Percentiles rank a stretch among this genome's conserved stretches.
Conservation (phyloP, 352 stramenopile genomes). For the Pythium aristosporum region DNA sequence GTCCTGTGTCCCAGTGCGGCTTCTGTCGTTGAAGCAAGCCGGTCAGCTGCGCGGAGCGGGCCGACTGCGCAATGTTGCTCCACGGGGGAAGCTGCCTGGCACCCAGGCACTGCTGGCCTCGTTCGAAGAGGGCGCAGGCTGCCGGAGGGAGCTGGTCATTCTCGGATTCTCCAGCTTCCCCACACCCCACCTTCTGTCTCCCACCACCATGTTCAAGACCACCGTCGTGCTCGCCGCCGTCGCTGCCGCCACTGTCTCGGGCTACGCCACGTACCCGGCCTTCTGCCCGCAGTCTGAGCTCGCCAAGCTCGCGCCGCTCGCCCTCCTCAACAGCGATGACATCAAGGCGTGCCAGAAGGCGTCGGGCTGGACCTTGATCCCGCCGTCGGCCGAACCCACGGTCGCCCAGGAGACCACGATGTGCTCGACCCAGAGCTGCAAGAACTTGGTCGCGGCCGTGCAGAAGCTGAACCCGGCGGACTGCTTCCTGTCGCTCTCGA, state of each 20-base stretch:
- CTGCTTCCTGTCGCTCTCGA: constrained; percentile 31
- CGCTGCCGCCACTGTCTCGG: constrained; percentile 14
- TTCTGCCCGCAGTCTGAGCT: constrained; percentile 20
- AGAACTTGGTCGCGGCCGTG: constrained; percentile 30
- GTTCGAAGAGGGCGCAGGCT: not conserved
- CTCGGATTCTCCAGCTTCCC: constrained; percentile 24
- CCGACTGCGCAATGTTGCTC: too few species aligned
- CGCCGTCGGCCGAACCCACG: constrained; percentile 29
- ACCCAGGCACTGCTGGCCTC: not conserved
- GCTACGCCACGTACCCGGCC: constrained; percentile 13
- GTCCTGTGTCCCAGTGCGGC: too few species aligned
- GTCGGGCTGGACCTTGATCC: constrained; percentile 35
- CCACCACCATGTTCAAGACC: constrained; percentile 26
- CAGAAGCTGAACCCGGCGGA: constrained; percentile 22
- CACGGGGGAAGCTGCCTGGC: not conserved
- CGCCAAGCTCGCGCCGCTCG: constrained; percentile 19
- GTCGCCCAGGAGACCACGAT: constrained; percentile 28
- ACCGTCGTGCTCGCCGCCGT: constrained; percentile 19
- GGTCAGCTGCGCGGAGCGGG: too few species aligned
- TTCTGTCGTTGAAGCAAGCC: too few species aligned
- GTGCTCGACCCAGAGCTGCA: constrained; percentile 30
- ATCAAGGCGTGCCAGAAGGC: constrained; percentile 26
- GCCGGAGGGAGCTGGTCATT: constrained; percentile 9
- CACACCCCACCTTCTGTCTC: not conserved
- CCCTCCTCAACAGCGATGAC: constrained; percentile 14